phyloP scores from a whole-genome alignment of 2,329 filamentous ascomycete genomes.

The Colletotrichum sp. region DNA sequence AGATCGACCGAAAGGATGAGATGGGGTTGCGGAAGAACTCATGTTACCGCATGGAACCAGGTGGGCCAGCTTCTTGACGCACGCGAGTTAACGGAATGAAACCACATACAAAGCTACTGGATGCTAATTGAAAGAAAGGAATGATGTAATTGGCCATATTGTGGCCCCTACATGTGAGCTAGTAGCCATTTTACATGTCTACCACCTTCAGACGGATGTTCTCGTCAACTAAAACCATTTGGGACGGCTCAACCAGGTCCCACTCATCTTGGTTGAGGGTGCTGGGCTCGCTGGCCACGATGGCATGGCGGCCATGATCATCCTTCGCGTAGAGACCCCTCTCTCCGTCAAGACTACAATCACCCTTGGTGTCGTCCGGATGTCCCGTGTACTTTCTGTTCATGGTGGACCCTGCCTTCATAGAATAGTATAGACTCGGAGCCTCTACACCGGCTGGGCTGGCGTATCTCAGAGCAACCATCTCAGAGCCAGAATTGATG shows the following conservation, averaged over 20 bases:
- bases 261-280: constrained; percentile 4
- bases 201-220: neutral
- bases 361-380: neutral
- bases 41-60: neutral
- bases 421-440: constrained; percentile 13
- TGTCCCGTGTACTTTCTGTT: constrained; percentile 12
- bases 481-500: neutral
- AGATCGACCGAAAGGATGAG: neutral
- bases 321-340: neutral
- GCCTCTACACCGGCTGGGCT: neutral
- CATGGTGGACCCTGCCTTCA: neutral
- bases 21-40: neutral
- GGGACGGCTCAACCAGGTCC: neutral
- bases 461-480: constrained; percentile 5
- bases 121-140: fast-evolving
- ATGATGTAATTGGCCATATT: neutral
- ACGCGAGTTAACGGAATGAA: neutral
- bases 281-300: constrained; percentile 14
- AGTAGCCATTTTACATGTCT: neutral
- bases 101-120: fast-evolving
- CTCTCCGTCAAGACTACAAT: neutral
- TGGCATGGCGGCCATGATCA: neutral
- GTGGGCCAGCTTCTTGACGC: neutral
- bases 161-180: neutral
- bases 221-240: constrained; percentile 9